These are phyloP conservation scores for Botrytis tulipae DNA, from an alignment of 2,329 filamentous ascomycete genomes.

Conservation along the genomic window DNA sequence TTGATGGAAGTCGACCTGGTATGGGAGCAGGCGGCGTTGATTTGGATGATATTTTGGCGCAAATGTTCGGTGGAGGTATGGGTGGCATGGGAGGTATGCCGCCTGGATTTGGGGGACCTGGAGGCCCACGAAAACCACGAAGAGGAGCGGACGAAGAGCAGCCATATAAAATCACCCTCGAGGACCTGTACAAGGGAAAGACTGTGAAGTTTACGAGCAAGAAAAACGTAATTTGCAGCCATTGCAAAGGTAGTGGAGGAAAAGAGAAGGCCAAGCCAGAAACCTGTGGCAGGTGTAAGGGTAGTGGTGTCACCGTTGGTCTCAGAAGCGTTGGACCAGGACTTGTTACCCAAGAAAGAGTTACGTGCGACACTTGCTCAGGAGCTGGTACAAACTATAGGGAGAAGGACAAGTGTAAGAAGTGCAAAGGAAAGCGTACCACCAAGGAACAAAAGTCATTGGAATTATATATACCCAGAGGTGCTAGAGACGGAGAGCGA, in stretches of 20 bases:
- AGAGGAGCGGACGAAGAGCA: constrained; percentile 84
- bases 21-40: constrained; percentile 68
- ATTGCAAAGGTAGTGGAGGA: constrained; percentile 85
- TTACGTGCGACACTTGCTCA: constrained; percentile 78
- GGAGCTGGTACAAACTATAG: constrained; percentile 86
- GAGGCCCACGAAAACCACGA: constrained; percentile 58
- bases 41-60: constrained; percentile 85
- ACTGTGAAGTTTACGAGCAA: constrained; percentile 95
- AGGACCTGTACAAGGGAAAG: constrained; percentile 98
- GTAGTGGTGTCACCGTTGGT: constrained; percentile 72
- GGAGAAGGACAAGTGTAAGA: constrained; percentile 97
- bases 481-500: constrained; percentile 80
- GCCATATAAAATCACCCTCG: constrained; percentile 84
- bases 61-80: constrained; percentile 70
- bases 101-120: constrained; percentile 32
- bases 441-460: constrained; percentile 88
- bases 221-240: constrained; percentile 85
- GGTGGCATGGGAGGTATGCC: constrained; percentile 45
- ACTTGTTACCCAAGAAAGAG: constrained; percentile 75
- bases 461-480: constrained; percentile 92
- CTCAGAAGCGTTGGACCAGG: constrained; percentile 84
- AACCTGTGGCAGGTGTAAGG: constrained; percentile 80
- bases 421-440: constrained; percentile 92
- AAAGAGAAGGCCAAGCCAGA: constrained; percentile 88
- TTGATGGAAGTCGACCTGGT: constrained; percentile 70